phyloP scores from a whole-genome alignment of 192 early-diverging fungal genomes.

The Coemansia sp. region DNA sequence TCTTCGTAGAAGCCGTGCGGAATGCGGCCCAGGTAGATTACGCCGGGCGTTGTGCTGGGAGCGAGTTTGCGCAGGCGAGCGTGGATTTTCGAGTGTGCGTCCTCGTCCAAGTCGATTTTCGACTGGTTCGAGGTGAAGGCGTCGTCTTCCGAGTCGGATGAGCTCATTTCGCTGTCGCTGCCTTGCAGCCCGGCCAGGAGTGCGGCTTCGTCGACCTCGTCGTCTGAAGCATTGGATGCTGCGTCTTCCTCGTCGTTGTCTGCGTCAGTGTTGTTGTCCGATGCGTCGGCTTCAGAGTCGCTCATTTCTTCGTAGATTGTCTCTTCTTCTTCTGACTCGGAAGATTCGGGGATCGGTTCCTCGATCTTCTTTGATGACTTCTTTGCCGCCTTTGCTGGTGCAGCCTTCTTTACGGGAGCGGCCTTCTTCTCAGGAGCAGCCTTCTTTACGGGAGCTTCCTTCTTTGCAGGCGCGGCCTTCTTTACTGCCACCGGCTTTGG shows the following conservation, averaged over 20 bases:
- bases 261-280: constrained; percentile 22
- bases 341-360: constrained; percentile 5
- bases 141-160: constrained; percentile 27
- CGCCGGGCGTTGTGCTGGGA: constrained; percentile 51
- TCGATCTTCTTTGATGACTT: constrained; percentile 11
- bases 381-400: constrained; percentile 11
- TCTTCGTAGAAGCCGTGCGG: constrained; percentile 96
- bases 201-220: constrained; percentile 42
- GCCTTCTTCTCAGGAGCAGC: background rate
- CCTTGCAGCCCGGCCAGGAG: constrained; percentile 42
- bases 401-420: constrained; percentile 2
- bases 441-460: background rate
- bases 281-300: constrained; percentile 39
- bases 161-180: constrained; percentile 39
- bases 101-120: constrained; percentile 25
- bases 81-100: constrained; percentile 10
- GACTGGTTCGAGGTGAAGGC: constrained; percentile 14
- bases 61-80: constrained; percentile 7
- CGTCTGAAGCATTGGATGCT: constrained; percentile 12
- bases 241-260: constrained; percentile 14
- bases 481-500: background rate
- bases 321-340: constrained; percentile 30
- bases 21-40: constrained; percentile 86
- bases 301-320: constrained; percentile 43
- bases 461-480: background rate